A percentile compares a stretch with the other conserved stretches of the same genome.
phyloP scores from a whole-genome alignment of 768 basidiomycete species.

The Ramaria rubella region DNA sequence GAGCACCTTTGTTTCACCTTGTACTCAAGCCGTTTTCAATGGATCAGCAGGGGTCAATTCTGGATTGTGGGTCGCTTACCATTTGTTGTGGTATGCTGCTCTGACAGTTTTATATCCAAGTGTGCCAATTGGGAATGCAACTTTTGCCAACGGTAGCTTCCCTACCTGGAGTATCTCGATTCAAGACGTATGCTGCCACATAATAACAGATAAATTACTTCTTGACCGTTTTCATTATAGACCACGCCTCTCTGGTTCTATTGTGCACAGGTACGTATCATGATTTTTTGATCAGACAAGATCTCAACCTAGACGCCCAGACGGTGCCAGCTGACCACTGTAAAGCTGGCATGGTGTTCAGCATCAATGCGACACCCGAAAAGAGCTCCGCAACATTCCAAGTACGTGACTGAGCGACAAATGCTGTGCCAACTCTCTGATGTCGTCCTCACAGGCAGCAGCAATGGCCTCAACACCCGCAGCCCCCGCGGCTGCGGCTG shows the following conservation, averaged over 20 bases:
- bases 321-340: slow-evolving; percentile 33
- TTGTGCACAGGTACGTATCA: slow-evolving; percentile 28
- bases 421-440: slow-evolving; percentile 34
- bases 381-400: slow-evolving; percentile 49
- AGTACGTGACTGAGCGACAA: slow-evolving; percentile 38
- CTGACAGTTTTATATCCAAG: too few species aligned
- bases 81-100: too few species aligned
- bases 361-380: slow-evolving; percentile 15
- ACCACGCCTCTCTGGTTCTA: slow-evolving; percentile 54
- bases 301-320: slow-evolving; percentile 15
- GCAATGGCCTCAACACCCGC: neutral
- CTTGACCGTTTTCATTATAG: too few species aligned
- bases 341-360: slow-evolving; percentile 12
- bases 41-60: slow-evolving; percentile 38
- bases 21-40: slow-evolving; percentile 25
- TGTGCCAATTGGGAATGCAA: neutral
- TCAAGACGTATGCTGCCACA: neutral
- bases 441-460: neutral
- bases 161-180: slow-evolving; percentile 9
- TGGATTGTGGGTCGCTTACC: slow-evolving; percentile 33
- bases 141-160: neutral
- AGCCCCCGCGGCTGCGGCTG: slow-evolving; percentile 29
- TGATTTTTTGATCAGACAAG: neutral
- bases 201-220: too few species aligned
- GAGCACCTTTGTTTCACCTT: slow-evolving; percentile 52